Conservation (phyloP, 495 filamentous ascomycete genomes). For the Podospora pseudopauciseta region DNA sequence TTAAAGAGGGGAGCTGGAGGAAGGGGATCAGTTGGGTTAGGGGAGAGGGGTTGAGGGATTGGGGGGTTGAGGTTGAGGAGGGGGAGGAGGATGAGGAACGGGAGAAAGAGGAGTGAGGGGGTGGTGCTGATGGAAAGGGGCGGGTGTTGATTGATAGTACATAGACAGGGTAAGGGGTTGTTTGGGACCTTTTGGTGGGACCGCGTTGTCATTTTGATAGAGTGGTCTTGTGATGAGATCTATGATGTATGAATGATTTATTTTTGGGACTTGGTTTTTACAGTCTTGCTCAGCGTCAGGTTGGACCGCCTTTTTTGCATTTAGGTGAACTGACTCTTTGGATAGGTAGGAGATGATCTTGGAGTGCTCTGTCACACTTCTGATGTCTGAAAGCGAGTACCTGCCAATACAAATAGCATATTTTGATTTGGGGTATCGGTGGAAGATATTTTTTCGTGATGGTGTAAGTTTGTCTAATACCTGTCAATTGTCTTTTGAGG, state of each 20-base stretch:
- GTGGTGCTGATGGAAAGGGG: background rate
- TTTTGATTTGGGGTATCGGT: no score
- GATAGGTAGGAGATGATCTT: no score
- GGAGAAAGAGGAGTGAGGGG: constrained; percentile 15
- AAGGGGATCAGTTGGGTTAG: constrained; percentile 71
- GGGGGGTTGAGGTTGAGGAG: constrained; percentile 37
- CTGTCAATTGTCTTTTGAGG: no score
- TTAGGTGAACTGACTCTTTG: no score
- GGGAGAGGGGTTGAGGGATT: constrained; percentile 53
- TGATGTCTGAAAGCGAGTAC: no score
- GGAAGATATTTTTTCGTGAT: no score
- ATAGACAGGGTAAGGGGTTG: background rate
- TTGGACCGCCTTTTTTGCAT: no score
- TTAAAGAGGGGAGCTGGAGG: constrained; percentile 63
- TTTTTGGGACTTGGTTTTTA: background rate
- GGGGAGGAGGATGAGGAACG: constrained; percentile 23
- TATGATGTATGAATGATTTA: constrained; percentile 10
- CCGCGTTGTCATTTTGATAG: background rate
- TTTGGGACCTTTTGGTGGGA: background rate
- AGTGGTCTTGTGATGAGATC: constrained; percentile 1
- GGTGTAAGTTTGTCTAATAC: no score
- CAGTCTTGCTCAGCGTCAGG: no score
- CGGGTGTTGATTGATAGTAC: background rate
- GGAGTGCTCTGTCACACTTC: no score
- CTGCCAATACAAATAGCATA: no score